Conservation (phyloP, 768 basidiomycete genomes). For the Leccinum variicolor region DNA sequence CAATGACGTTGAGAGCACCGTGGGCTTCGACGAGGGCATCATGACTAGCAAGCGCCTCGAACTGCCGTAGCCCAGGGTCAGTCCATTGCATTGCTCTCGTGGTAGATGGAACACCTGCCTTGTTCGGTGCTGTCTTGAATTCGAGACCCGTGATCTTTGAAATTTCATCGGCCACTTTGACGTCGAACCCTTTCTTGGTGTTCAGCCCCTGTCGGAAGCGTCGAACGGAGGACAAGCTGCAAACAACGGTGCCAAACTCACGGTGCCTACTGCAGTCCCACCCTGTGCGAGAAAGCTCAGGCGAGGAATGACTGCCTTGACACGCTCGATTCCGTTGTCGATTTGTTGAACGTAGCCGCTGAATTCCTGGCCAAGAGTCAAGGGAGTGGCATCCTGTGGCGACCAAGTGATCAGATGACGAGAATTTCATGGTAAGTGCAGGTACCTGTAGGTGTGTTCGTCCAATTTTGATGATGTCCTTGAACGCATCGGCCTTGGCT, state of each 20-base stretch:
- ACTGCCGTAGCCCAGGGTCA: constrained; percentile 45
- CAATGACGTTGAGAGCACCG: constrained; percentile 92
- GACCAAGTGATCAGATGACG: neutral
- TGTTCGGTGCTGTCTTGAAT: constrained; percentile 98
- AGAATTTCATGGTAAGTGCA: neutral
- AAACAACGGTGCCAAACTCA: constrained; percentile 35
- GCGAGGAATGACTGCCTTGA: constrained; percentile 78
- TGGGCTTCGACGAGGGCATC: constrained; percentile 98
- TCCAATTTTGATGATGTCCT: constrained; percentile 96
- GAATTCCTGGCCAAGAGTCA: constrained; percentile 98
- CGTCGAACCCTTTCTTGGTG: constrained; percentile 95
- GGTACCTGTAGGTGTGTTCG: constrained; percentile 88
- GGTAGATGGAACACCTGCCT: constrained; percentile 46
- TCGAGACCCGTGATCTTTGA: constrained; percentile 85
- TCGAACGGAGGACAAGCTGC: constrained; percentile 4
- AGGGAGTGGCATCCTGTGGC: constrained; percentile 87
- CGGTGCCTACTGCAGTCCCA: constrained; percentile 97
- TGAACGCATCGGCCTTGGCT: constrained; percentile 78
- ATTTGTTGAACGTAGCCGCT: constrained; percentile 97
- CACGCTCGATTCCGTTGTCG: constrained; percentile 82
- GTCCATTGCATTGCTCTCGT: neutral
- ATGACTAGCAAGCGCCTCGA: constrained; percentile 96
- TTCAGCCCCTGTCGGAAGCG: constrained; percentile 73
- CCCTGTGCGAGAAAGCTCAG: constrained; percentile 92
- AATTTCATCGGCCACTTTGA: constrained; percentile 88